Evolutionary conservation across 1,139 yeast species (phyloP).

Genomic region (Blastobotrys raffinosifermentans): DNA sequence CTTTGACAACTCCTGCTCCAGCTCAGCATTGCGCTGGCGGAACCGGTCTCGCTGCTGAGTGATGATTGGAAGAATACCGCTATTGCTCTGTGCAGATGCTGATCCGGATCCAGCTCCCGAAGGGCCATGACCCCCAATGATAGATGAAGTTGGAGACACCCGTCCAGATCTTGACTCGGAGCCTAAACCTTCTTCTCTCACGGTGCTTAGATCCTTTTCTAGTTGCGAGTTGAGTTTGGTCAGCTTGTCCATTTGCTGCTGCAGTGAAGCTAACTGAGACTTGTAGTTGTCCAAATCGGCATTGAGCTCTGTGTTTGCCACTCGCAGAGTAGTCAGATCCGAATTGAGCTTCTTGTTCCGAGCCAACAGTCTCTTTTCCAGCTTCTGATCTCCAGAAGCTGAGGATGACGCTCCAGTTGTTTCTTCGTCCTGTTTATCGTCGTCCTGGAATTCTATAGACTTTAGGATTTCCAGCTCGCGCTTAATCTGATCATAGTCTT

Average conservation of each 20-base stretch:
- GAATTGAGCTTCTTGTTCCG: conserved; percentile 56
- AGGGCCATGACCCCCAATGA: conserved; percentile 21
- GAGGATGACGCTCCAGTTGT: conserved; percentile 4
- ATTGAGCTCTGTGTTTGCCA: conserved; percentile 43
- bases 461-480: conserved; percentile 66
- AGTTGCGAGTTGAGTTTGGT: conserved; percentile 50
- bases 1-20: conserved; percentile 74
- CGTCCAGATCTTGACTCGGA: conserved; percentile 38
- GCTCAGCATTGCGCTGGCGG: conserved; percentile 69
- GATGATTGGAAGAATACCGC: conserved; percentile 72
- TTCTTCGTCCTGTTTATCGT: conserved; percentile 18
- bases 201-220: conserved; percentile 56
- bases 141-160: conserved; percentile 37
- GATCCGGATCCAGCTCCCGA: conserved; percentile 9
- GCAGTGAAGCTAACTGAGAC: conserved; percentile 35
- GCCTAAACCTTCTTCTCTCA: conserved; percentile 28
- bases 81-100: conserved; percentile 21
- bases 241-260: conserved; percentile 36
- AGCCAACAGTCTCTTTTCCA: conserved; percentile 44
- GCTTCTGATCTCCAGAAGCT: conserved; percentile 24
- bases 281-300: conserved; percentile 41
- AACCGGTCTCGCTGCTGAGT: conserved; percentile 94
- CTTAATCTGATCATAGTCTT: conserved; percentile 76
- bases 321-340: conserved; percentile 54
- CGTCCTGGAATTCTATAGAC: conserved; percentile 61